Evolutionary conservation across 352 stramenopile species (phyloP).

Genomic region (Halophytophthora polymorphica): DNA sequence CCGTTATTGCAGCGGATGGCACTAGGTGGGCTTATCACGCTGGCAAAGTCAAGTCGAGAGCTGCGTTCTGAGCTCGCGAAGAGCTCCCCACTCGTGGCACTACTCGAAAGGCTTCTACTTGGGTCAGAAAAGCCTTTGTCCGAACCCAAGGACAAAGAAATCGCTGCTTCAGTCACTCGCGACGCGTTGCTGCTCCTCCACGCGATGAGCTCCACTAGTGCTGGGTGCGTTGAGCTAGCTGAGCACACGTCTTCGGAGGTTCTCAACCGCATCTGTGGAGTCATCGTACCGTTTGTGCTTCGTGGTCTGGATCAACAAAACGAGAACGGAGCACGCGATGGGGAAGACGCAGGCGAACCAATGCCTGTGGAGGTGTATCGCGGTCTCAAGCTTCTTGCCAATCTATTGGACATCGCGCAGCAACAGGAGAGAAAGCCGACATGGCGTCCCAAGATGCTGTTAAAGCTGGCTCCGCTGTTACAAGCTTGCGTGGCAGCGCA

Average conservation of each 20-base stretch:
- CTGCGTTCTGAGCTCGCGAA: constrained; percentile 26
- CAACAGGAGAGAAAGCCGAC: constrained; percentile 12
- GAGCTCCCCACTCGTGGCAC: constrained; percentile 22
- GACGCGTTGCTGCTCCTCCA: constrained; percentile 29
- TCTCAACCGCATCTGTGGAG: constrained; percentile 9
- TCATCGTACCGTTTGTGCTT: constrained; percentile 5
- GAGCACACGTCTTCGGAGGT: constrained; percentile 14
- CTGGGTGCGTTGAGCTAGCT: constrained; percentile 10
- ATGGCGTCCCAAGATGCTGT: constrained; percentile 33
- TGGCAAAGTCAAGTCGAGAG: constrained; percentile 35
- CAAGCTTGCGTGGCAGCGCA: constrained; percentile 28
- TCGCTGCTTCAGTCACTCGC: constrained; percentile 2
- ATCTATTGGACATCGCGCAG: constrained; percentile 34
- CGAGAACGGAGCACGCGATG: constrained; percentile 9
- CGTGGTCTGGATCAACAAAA: background rate
- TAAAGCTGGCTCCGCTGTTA: constrained; percentile 25
- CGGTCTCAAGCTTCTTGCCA: constrained; percentile 47
- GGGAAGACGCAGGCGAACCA: background rate
- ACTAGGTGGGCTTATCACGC: constrained; percentile 29
- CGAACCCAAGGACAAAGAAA: constrained; percentile 2
- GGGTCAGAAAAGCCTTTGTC: background rate
- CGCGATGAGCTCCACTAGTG: constrained; percentile 13
- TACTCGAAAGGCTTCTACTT: constrained; percentile 28
- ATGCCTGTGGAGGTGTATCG: constrained; percentile 12
- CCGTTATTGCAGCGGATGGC: constrained; percentile 19